phyloP scores from a whole-genome alignment of 2,329 filamentous ascomycete species.

The Aspergillus oerlinghausenensis region DNA sequence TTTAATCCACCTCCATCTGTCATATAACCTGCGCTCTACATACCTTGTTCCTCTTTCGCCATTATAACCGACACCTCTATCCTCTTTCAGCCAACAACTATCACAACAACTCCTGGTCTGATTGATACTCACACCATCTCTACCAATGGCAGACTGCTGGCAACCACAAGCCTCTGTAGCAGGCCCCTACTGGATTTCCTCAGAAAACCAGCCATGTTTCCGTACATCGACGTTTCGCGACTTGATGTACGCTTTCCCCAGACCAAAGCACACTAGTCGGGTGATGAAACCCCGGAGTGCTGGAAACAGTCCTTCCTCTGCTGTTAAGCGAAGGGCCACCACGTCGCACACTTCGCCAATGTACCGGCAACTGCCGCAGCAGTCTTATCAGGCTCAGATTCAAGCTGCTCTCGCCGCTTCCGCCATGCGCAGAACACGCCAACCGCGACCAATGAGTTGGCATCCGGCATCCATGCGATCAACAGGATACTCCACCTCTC shows the following conservation, averaged over 20 bases:
- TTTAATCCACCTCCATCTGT: constrained; percentile 13
- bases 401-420: constrained; percentile 39
- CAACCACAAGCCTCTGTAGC: constrained; percentile 22
- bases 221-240: constrained; percentile 29
- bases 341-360: constrained; percentile 45
- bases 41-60: not conserved
- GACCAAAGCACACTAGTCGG: constrained; percentile 47
- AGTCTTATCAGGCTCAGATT: constrained; percentile 40
- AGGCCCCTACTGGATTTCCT: constrained; percentile 25
- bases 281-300: constrained; percentile 63
- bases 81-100: not conserved
- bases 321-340: constrained; percentile 50
- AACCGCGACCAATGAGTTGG: constrained; percentile 67
- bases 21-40: constrained; percentile 8
- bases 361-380: constrained; percentile 28
- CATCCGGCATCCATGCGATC: constrained; percentile 57
- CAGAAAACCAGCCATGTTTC: constrained; percentile 17
- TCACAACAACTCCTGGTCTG: constrained; percentile 3
- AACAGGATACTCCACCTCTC: constrained; percentile 24
- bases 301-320: constrained; percentile 62
- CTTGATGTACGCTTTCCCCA: constrained; percentile 44
- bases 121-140: not conserved
- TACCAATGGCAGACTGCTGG: constrained; percentile 30
- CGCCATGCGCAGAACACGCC: constrained; percentile 30
- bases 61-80: not conserved